Base-by-base conservation (phyloP, 2,329 filamentous ascomycete genomes). In the Alternaria infectoria region DNA sequence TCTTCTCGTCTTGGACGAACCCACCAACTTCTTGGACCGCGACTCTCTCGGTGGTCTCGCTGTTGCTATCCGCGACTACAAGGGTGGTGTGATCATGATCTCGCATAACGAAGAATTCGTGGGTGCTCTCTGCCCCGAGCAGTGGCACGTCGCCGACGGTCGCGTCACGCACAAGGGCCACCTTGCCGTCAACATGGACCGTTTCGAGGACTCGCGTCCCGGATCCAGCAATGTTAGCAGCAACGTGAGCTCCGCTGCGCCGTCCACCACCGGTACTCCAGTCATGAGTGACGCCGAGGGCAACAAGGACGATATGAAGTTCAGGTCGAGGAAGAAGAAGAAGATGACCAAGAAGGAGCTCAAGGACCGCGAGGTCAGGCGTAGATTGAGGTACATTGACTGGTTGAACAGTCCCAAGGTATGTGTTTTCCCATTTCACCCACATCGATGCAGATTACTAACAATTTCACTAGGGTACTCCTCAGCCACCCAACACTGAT, bases 51-150 rank as follows among this genome's bases (percentile, higher is more conserved):
- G 96, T 77, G 96, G 95, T 81, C 88, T 99, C 59, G 94, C 96
- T n/a, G 93, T 97, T 44, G 96, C 96, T 70, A 98, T 99, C 76
- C 93, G 94, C 72, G 96, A 98, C 78, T 99, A 96, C 89, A 96
- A 93, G 85, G 96, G 96, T 71, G 96, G 96, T 81, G 96, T 99
- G 3, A 94, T 99, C 69, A 97, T 99, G 90, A 99, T 99, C 82
- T 97, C 94, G 66, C 96, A 99, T 84, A 98, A 99, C 87, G 94
- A 98, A 79, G 96, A 99, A 81, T 99, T 99, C 76, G 94, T 99
- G 55, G 94, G 95, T 63, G 95, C 95, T 4, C 89, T 99, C 11
- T 96, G 96, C 82, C 92, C 92, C 5, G 96, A 99, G 84, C 94
- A 98, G 82, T 97, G 96, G 92, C 92, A 96, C 81, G 93, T 99